phyloP scores from a whole-genome alignment of 2,329 filamentous ascomycete genomes.

The Cladophialophora exuberans region DNA sequence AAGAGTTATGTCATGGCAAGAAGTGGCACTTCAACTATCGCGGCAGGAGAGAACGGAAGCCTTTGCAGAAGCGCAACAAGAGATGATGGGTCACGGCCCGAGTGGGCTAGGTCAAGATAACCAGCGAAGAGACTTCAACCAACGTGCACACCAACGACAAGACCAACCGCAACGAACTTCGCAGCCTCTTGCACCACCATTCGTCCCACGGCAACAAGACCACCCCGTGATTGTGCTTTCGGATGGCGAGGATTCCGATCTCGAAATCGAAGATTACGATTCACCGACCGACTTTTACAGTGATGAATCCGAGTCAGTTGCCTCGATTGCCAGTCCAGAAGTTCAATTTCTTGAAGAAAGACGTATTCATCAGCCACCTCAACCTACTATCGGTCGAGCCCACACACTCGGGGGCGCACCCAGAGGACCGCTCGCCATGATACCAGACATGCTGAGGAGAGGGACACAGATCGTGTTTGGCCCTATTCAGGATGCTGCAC shows the following conservation, averaged over 20 bases:
- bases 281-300: slow-evolving; percentile 1
- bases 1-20: neutral
- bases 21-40: neutral
- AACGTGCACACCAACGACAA: neutral
- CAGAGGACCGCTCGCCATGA: slow-evolving; percentile 21
- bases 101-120: too few species aligned
- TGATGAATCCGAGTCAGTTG: neutral
- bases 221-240: slow-evolving; percentile 49
- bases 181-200: slow-evolving; percentile 18
- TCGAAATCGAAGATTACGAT: slow-evolving; percentile 18
- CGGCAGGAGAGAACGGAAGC: too few species aligned
- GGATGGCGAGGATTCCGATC: slow-evolving; percentile 49
- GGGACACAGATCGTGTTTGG: slow-evolving; percentile 23
- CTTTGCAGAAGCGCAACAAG: too few species aligned
- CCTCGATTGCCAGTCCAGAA: slow-evolving; percentile 46
- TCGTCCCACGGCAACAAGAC: slow-evolving; percentile 6
- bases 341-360: slow-evolving; percentile 50
- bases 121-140: too few species aligned
- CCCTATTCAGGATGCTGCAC: slow-evolving; percentile 10
- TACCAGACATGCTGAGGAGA: slow-evolving; percentile 22
- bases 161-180: too few species aligned
- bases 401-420: slow-evolving; percentile 33
- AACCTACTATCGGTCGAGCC: slow-evolving; percentile 7
- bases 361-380: slow-evolving; percentile 14
- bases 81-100: too few species aligned